Base-by-base conservation (phyloP, 2,329 filamentous ascomycete genomes). In the Colletotrichum sidae region DNA sequence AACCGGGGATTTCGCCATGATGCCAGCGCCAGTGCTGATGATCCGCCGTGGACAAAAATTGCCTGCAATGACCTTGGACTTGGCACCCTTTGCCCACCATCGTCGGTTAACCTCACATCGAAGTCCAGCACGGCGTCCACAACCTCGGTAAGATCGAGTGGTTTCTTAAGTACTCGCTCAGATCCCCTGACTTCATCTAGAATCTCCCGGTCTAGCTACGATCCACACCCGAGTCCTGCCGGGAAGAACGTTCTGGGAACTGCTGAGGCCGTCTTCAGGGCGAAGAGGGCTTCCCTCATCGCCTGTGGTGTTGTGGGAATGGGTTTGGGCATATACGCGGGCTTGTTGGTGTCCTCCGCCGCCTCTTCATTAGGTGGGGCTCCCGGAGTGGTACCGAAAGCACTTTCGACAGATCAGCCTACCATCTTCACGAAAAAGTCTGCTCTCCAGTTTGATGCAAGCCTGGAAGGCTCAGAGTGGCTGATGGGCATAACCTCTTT, bases 371-470 rank as follows among this genome's bases (percentile, higher is more conserved):
- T 45, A 13, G 35, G 7, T 6, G 13, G 35, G 13, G 38, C 6
- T 8, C n/a, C 49, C 17, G 42, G 38, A 35, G 71, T 11, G n/a
- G 72, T 71, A 42, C 75, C 77, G 58, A 77, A 81, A 60, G 67
- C 72, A 47, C 68, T 72, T 11, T 81, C 84, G 5, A 85, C 84
- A 17, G 84, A 84, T 38, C 82, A 83, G 10, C 83, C 84, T 4
- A 76, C 80, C 33, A 79, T 81, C 58, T 77, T 85, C 68, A 79
- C 77, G 15, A 75, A 77, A 53, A 77, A 81, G 55, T 78, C 80
- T 12, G 88, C 88, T 15, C 76, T 78, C 35, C 81, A 83, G 45
- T 90, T 90, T 72, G 88, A 90, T 76, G 77, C 79, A 60, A 82
- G 83, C 65, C 84, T 90, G 42, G 81, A 89, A 72, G 77, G 81